Conservation (phyloP, 2,329 filamentous ascomycete genomes). For the Pseudogymnoascus sp. region DNA sequence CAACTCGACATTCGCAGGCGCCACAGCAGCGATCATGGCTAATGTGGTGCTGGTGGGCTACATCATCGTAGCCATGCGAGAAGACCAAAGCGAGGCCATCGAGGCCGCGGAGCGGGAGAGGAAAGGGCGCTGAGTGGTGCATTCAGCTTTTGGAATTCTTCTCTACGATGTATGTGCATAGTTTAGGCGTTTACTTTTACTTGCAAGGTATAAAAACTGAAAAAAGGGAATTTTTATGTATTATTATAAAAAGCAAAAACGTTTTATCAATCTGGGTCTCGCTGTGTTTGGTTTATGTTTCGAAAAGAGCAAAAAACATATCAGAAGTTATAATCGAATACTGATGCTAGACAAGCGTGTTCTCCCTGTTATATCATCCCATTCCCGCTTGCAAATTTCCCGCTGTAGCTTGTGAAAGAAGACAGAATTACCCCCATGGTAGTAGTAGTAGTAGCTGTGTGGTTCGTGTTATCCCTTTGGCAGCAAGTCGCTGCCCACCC, state of each 20-base stretch:
- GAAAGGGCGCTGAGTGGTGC: not conserved
- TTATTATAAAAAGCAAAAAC: not conserved
- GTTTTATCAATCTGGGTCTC: not conserved
- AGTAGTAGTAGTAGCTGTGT: not conserved
- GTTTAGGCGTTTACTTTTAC: not conserved
- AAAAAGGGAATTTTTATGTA: not conserved
- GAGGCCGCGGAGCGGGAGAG: conserved; percentile 40
- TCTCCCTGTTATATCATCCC: not conserved
- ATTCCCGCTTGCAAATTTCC: not conserved
- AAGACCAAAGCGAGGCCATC: conserved; percentile 51
- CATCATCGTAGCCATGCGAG: conserved; percentile 81
- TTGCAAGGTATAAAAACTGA: not conserved
- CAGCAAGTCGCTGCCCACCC: not conserved
- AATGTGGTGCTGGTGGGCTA: conserved; percentile 90
- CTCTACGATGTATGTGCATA: not conserved
- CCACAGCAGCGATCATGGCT: conserved; percentile 75
- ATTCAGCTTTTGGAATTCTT: too few species aligned
- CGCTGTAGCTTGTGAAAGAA: not conserved
- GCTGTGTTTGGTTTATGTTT: not conserved
- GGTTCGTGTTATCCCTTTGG: not conserved
- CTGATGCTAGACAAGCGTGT: not conserved
- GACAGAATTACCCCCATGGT: not conserved
- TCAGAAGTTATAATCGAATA: not conserved
- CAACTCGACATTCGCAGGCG: conserved; percentile 82
- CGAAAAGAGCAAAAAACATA: not conserved